A percentile compares a stretch with the other conserved stretches of the same genome.
Evolutionary conservation across 1,284 basidiomycete genomes (phyloP).

Genomic region (Marasmius oreades): DNA sequence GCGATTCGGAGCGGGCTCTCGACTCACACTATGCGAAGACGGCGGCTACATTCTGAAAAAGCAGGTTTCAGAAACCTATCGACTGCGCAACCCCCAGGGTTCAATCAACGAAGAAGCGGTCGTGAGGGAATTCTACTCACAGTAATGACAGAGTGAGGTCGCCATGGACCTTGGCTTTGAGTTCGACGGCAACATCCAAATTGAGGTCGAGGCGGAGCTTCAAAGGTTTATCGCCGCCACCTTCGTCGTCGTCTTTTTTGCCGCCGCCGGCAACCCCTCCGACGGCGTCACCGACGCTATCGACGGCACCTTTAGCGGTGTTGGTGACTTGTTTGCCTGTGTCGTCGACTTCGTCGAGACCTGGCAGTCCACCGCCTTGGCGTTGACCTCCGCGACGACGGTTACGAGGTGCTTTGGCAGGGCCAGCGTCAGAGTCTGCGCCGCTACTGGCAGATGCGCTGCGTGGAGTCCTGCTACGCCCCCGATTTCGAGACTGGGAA

Average conservation of each 20-base stretch:
- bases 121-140: slow-evolving; percentile 1
- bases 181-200: slow-evolving; percentile 3
- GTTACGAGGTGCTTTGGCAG: slow-evolving; percentile 1
- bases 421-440: slow-evolving; percentile 7
- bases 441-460: slow-evolving; percentile 2
- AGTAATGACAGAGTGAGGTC: slow-evolving; percentile 5
- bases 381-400: slow-evolving; percentile 8
- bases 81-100: not conserved
- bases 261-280: not conserved
- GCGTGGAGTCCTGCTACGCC: slow-evolving; percentile 9
- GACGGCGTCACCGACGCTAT: not conserved
- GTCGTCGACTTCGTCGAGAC: slow-evolving; percentile 11
- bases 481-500: slow-evolving; percentile 1
- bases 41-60: not conserved
- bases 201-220: slow-evolving; percentile 21
- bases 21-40: not conserved
- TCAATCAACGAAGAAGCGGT: not conserved
- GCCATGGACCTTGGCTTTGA: slow-evolving; percentile 8
- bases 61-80: not conserved
- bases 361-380: slow-evolving; percentile 8
- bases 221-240: slow-evolving; percentile 29
- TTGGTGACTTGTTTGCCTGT: slow-evolving; percentile 7
- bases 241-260: slow-evolving; percentile 23
- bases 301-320: slow-evolving; percentile 6
- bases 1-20: not conserved